Evolutionary conservation across 2,329 filamentous ascomycete species (phyloP).

Genomic region (Sclerotinia spermophila): DNA sequence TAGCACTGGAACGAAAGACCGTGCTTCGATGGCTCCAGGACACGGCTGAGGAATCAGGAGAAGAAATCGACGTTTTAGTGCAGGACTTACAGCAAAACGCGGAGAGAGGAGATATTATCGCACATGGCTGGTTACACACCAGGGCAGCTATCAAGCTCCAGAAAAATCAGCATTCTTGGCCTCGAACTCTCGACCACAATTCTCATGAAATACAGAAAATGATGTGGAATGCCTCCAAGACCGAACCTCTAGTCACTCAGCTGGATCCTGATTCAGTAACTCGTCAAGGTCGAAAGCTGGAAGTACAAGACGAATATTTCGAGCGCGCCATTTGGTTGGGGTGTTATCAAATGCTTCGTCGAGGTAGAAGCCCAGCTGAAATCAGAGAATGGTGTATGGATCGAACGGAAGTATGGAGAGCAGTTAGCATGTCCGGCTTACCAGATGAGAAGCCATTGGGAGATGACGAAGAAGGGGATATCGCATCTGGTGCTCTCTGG

Average conservation of each 20-base stretch:
- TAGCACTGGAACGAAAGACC: conserved; percentile 72
- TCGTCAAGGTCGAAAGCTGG: conserved; percentile 71
- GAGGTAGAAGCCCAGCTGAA: conserved; percentile 69
- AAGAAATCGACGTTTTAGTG: conserved; percentile 72
- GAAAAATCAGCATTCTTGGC: conserved; percentile 72
- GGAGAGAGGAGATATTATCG: conserved; percentile 76
- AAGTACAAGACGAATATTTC: conserved; percentile 80
- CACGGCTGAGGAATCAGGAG: conserved; percentile 63
- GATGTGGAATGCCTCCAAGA: conserved; percentile 54
- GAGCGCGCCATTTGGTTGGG: conserved; percentile 89
- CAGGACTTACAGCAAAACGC: conserved; percentile 71
- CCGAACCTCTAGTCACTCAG: conserved; percentile 72
- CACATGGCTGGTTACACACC: conserved; percentile 89
- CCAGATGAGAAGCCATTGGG: conserved; percentile 50
- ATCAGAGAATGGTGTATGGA: conserved; percentile 85
- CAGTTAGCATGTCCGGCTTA: conserved; percentile 73
- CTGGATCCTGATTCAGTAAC: conserved; percentile 88
- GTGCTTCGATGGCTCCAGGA: conserved; percentile 84
- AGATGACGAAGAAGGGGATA: conserved; percentile 45
- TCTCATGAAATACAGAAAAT: conserved; percentile 54
- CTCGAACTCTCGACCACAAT: conserved; percentile 60
- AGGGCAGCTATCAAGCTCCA: conserved; percentile 84
- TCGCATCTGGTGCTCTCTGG: conserved; percentile 60
- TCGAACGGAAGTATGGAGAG: conserved; percentile 84
- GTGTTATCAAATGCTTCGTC: conserved; percentile 88